A percentile compares a stretch with the other conserved stretches of the same genome.
phyloP scores from a whole-genome alignment of 1,284 basidiomycete species.

The Irpex lacteus region DNA sequence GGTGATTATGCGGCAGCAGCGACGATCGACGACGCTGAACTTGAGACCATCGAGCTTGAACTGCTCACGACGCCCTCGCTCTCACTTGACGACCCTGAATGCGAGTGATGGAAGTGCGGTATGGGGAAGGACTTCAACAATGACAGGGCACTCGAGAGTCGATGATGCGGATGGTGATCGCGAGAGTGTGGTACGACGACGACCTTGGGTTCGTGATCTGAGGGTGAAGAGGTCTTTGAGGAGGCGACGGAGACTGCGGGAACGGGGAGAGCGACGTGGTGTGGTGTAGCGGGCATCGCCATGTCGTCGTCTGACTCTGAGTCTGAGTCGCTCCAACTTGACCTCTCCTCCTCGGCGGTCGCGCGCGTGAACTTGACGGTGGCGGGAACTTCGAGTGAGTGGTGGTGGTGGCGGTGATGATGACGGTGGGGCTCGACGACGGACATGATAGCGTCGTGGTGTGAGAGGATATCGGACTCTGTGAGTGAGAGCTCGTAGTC shows the following conservation, averaged over 20 bases:
- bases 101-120: constrained; percentile 24
- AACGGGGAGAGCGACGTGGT: neutral
- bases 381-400: constrained; percentile 12
- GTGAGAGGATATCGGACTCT: constrained; percentile 61
- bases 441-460: constrained; percentile 54
- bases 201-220: neutral
- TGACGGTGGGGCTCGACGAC: constrained; percentile 25
- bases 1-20: too few species aligned
- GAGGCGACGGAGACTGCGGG: neutral
- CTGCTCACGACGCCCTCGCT: neutral
- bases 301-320: constrained; percentile 8
- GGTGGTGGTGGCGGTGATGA: constrained; percentile 19
- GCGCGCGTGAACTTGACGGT: neutral
- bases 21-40: neutral
- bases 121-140: constrained; percentile 30
- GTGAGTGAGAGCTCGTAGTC: constrained; percentile 64
- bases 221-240: neutral
- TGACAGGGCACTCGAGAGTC: constrained; percentile 23
- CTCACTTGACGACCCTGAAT: neutral
- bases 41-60: neutral
- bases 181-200: neutral
- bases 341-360: constrained; percentile 7
- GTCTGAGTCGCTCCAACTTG: constrained; percentile 13
- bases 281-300: constrained; percentile 3
- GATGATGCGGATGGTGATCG: constrained; percentile 4